Evolutionary conservation across 2,329 filamentous ascomycete species (phyloP), one percentile per base, ranked within the genome.

Genomic region (Cucurbitaria berberidis): DNA sequence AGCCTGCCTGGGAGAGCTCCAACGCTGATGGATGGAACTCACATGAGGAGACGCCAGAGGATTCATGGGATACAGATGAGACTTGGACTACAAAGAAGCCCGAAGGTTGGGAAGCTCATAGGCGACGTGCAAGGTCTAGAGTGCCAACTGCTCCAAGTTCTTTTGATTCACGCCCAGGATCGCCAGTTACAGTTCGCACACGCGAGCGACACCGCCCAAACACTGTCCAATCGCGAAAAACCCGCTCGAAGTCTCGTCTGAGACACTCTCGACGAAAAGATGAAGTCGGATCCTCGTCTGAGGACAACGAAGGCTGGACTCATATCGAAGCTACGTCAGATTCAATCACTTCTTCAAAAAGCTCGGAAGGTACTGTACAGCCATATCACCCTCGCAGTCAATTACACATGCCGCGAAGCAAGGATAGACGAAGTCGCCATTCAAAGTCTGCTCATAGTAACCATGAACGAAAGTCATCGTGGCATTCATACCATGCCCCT

Each of bases 1-100:
- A 54, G 6, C 35, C 49, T 1, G 48, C 30, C 11, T 58, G 53
- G 39, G 53, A 64, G 34, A 45, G 40, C 19, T 61, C 59, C 3
- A 38, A 36, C 38, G 15, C 16, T 2, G 32, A 49, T 8, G 53
- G 38, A 8, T 70, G 64, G 64, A 44, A 26, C 13, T 51, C 52
- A 18, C 43, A 21, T 10, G 55, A 59, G 2, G 49, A 62, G 11
- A 55, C 53, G 0, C 19, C 40, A 3, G 45, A 48, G 4, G 63
- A 67, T 7, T 57, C 62, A 3, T 68, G 66, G 66, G 57, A 64
- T 10, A 57, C 53, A 1, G 57, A 57, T 7, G 57, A 64, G 11
- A 57, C 62, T 1, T 62, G 60, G 62, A 51, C 45, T 27, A 51
- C 36, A 1, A 51, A 42, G 16, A 52, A 44, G 16, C n/a, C 30